These are phyloP conservation scores for Paramyrothecium roridum DNA, from an alignment of 2,329 filamentous ascomycete species.

Conservation along the genomic window DNA sequence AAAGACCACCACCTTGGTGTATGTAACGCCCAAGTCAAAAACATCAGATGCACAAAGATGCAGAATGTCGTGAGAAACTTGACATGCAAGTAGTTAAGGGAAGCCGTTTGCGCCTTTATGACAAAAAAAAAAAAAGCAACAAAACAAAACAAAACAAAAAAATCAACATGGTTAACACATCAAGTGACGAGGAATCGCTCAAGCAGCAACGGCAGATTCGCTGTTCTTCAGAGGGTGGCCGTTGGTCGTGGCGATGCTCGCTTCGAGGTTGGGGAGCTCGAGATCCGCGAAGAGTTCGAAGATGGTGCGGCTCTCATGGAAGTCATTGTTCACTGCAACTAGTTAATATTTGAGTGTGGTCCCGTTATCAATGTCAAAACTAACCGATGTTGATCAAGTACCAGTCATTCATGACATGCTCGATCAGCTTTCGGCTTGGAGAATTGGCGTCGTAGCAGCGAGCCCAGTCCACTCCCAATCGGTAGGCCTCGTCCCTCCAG, in stretches of 20 bases:
- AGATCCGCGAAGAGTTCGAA: constrained; percentile 85
- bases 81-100: too few relatives aligned
- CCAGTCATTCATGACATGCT: constrained; percentile 84
- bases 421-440: constrained; percentile 75
- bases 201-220: neutral
- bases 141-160: neutral
- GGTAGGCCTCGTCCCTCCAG: constrained; percentile 98
- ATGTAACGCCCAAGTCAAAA: constrained; percentile 16
- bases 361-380: constrained; percentile 21
- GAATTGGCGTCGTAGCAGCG: constrained; percentile 79
- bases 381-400: constrained; percentile 92
- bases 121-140: neutral
- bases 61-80: constrained; percentile 1
- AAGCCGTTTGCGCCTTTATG: constrained; percentile 9
- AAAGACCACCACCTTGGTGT: constrained; percentile 30
- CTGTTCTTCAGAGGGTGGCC: neutral
- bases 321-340: constrained; percentile 86
- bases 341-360: constrained; percentile 3
- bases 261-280: constrained; percentile 61
- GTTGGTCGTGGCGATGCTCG: constrained; percentile 15
- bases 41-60: constrained; percentile 10
- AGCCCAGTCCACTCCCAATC: constrained; percentile 89
- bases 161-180: neutral
- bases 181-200: neutral
- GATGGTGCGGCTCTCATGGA: constrained; percentile 78